These are phyloP conservation scores for Cyberlindnera mrakii DNA, from an alignment of 805 yeast genomes.

Conservation along the genomic window DNA sequence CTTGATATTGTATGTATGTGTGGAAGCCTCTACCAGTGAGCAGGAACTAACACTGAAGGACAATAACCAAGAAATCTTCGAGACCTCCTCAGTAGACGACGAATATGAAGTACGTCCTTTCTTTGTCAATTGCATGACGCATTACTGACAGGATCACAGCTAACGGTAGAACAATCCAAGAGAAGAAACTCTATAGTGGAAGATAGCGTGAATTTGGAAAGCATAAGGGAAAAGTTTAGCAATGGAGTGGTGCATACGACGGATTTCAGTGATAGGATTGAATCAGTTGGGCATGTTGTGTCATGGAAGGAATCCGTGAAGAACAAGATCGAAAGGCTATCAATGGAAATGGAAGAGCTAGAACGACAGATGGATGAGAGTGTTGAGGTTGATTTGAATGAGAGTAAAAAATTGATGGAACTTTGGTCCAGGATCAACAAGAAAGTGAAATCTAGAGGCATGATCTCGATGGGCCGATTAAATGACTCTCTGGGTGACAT, in stretches of 20 bases:
- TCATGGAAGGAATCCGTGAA: slow-evolving; percentile 29
- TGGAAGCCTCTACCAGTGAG: too few species aligned
- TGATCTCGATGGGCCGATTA: not conserved
- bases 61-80: slow-evolving; percentile 33
- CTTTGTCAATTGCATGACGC: too few species aligned
- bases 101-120: slow-evolving; percentile 27
- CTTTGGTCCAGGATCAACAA: slow-evolving; percentile 17
- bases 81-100: slow-evolving; percentile 37
- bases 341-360: slow-evolving; percentile 34
- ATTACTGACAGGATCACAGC: not conserved
- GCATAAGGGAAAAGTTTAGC: not conserved
- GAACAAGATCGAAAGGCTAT: slow-evolving; percentile 33
- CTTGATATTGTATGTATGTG: too few species aligned
- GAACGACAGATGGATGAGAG: slow-evolving; percentile 12
- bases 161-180: not conserved
- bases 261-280: slow-evolving; percentile 19
- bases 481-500: too few species aligned
- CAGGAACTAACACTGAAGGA: slow-evolving; percentile 14
- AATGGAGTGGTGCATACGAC: slow-evolving; percentile 7
- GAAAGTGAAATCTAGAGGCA: not conserved
- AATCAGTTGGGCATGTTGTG: not conserved
- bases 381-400: not conserved
- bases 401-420: slow-evolving; percentile 14
- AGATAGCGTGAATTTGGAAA: not conserved
- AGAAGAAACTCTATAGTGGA: slow-evolving; percentile 20